Conservation (phyloP, 164 flowering plant genomes). For the Piper longum region DNA sequence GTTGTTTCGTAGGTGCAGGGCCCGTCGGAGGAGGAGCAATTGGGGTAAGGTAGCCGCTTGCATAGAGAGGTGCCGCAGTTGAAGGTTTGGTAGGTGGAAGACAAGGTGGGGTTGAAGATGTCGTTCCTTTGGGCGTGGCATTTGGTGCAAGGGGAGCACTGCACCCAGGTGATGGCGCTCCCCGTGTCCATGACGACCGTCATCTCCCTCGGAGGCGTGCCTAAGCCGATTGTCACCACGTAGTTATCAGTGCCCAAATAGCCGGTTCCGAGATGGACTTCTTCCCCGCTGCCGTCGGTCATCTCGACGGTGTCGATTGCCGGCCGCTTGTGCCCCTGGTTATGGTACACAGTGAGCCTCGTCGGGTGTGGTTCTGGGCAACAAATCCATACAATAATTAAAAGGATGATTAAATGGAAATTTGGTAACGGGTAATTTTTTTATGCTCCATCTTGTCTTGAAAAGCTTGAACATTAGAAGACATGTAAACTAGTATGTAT, state of each 20-base stretch:
- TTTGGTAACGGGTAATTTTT: too few species aligned
- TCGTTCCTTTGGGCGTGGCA: conserved; percentile 1
- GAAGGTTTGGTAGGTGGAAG: not conserved
- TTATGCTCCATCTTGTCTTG: too few species aligned
- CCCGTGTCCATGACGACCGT: conserved; percentile 5
- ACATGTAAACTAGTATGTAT: too few species aligned
- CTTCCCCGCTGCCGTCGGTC: not conserved
- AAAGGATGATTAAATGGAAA: too few species aligned
- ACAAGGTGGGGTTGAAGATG: not conserved
- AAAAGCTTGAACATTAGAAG: too few species aligned
- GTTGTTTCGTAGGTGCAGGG: not conserved
- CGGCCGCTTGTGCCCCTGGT: not conserved
- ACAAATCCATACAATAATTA: not conserved
- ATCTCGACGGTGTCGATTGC: not conserved
- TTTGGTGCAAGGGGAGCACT: not conserved
- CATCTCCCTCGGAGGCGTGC: conserved; percentile 2
- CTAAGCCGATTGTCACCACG: conserved; percentile 3
- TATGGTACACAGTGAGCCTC: not conserved
- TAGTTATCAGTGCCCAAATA: not conserved
- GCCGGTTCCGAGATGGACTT: not conserved
- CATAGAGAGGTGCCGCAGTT: not conserved
- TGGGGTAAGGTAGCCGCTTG: not conserved
- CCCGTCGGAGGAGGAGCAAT: not conserved
- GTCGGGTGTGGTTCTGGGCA: not conserved
- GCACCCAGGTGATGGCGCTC: conserved; percentile 5